These are phyloP conservation scores for Polychytrium aggregatum DNA, from an alignment of 192 early-diverging fungal genomes.

Conservation along the genomic window DNA sequence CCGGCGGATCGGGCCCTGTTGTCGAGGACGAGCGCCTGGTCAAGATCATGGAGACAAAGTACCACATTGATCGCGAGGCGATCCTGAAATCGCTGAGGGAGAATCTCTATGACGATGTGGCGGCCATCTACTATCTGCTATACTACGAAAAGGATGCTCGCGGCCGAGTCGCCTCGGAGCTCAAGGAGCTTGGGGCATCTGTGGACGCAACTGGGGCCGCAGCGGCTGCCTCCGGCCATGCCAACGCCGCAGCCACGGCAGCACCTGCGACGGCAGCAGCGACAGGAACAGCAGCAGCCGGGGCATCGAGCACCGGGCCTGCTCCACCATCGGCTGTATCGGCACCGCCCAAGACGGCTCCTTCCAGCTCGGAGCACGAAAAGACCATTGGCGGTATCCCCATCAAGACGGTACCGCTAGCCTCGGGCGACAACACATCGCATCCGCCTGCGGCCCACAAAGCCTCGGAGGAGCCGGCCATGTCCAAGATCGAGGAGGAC, in stretches of 20 bases:
- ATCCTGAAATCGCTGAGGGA: slow-evolving; percentile 37
- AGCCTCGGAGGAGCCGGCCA: no score
- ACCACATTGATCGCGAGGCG: slow-evolving; percentile 34
- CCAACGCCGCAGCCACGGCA: slow-evolving; percentile 9
- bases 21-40: slow-evolving; percentile 45
- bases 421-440: no score
- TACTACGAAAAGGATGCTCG: slow-evolving; percentile 45
- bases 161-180: slow-evolving; percentile 8
- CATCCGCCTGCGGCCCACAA: no score
- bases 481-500: slow-evolving; percentile 30
- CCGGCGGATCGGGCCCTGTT: slow-evolving; percentile 27
- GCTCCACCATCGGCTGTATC: no score
- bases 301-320: not conserved
- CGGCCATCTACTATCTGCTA: slow-evolving; percentile 49
- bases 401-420: no score
- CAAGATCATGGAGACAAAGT: slow-evolving; percentile 39
- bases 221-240: not conserved
- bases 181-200: slow-evolving; percentile 4
- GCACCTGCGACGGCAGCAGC: not conserved
- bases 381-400: no score
- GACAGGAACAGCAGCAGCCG: not conserved
- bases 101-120: slow-evolving; percentile 45
- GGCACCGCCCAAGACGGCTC: no score
- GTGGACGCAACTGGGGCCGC: not conserved
- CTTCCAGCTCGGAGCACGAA: no score